Base-by-base conservation (phyloP, 306 rosid genomes). In the Trifolium subterraneum region DNA sequence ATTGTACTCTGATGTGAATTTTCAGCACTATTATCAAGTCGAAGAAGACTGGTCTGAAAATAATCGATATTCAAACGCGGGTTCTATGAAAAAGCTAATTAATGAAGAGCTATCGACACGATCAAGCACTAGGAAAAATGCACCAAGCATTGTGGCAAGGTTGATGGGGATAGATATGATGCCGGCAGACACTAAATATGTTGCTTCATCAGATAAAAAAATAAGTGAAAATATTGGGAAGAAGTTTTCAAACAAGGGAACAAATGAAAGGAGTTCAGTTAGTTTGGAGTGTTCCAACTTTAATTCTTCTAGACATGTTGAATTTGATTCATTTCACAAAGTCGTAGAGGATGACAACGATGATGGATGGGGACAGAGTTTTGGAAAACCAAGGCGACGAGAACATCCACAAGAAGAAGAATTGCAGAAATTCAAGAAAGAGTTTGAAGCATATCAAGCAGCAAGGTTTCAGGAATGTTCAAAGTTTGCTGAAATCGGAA, bases 391-490 rank as follows among this genome's bases (percentile, higher is more conserved):
- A 42, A 85, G 79, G 79, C 91, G 82, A 27, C 83, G 87, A 56
- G 99, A 90, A 51, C 99, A 95, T 89, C 99, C 98, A 66, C 99
- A 92, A 76, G 99, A 95, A 76, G 92, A 95, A 86, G 98, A 90
- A 79, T 83, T 95, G 52, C 95, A 90, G 78, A 92, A 86, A 82
- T 95, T 95, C 77, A 90, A 90, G 90, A 92, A 86, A 86, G 99
- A 95, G 76, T 95, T 90, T 80, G 99, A 90, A 86, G 97, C 92
- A 63, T 95, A 86, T 85, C 99, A 92, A 75, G 89, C 97, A 54
- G 86, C 92, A 41, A 88, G 98, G 84, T 85, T 90, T 71, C 84
- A 77, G 78, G 93, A 92, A 80, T 90, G 93, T 83, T 87, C 98
- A 20, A 86, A 86, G 82, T 73, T 86, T 76, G 84, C 86, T 31